A percentile compares a stretch with the other conserved stretches of the same genome.
Conservation (phyloP, 257 asterid genomes). For the Capsicum baccatum region DNA sequence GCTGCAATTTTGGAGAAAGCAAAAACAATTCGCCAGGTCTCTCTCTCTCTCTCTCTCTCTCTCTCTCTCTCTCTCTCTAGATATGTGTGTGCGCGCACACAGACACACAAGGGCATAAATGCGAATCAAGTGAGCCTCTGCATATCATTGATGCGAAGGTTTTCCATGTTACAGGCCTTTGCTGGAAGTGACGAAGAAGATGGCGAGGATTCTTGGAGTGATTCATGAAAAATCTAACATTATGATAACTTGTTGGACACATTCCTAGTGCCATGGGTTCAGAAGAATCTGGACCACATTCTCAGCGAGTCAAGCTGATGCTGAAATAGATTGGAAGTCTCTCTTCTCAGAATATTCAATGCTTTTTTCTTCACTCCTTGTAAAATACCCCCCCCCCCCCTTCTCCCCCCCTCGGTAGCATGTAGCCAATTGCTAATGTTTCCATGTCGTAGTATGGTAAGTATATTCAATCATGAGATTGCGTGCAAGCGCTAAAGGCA, state of each 20-base stretch:
- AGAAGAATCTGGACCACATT: conserved; percentile 2
- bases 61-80: conserved; percentile 2
- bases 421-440: conserved; percentile 14
- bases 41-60: conserved; percentile 36
- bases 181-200: conserved; percentile 92
- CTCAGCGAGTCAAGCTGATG: background rate
- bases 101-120: background rate
- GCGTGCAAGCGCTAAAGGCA: conserved; percentile 28
- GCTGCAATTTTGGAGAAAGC: conserved; percentile 92
- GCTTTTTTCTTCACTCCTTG: background rate
- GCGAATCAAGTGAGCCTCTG: background rate
- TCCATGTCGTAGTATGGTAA: conserved; percentile 23
- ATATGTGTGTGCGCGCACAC: background rate
- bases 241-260: conserved; percentile 22
- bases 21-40: conserved; percentile 88
- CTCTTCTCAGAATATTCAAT: conserved; percentile 14
- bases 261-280: conserved; percentile 24
- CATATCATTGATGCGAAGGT: conserved; percentile 23
- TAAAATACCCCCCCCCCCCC: background rate
- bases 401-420: background rate
- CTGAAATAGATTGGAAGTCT: conserved; percentile 15
- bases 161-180: conserved; percentile 62
- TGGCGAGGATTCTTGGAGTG: conserved; percentile 81
- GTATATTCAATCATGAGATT: conserved; percentile 23
- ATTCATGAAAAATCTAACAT: conserved; percentile 50